These are phyloP conservation scores for Hygrophila difformis DNA, from an alignment of 257 asterid genomes.

Conservation along the genomic window DNA sequence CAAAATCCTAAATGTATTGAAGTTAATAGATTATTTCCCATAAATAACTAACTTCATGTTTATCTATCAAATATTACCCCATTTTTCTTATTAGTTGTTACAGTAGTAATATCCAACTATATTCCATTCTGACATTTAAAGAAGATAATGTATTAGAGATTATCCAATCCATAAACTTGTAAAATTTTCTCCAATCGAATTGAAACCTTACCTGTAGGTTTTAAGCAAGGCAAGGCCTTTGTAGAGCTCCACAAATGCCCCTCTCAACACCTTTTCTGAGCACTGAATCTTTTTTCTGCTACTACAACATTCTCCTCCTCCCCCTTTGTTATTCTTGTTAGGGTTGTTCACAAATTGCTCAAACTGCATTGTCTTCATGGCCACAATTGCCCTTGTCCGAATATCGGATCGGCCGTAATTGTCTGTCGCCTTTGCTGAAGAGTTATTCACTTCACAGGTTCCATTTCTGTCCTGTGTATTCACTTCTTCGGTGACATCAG, in stretches of 20 bases:
- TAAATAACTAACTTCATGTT: no score
- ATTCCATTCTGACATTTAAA: no score
- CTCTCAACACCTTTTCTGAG: slow-evolving; percentile 90
- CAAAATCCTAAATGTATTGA: no score
- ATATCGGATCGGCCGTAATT: no score
- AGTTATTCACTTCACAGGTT: slow-evolving; percentile 35
- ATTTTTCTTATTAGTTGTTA: no score
- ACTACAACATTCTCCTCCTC: slow-evolving; percentile 45
- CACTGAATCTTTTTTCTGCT: slow-evolving; percentile 66
- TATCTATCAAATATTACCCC: no score
- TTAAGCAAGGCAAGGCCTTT: slow-evolving; percentile 79
- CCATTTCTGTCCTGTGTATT: slow-evolving; percentile 67
- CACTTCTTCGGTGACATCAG: slow-evolving; percentile 36
- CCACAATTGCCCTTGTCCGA: slow-evolving; percentile 59
- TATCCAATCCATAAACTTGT: no score
- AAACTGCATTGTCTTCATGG: slow-evolving; percentile 74
- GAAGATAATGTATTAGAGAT: no score
- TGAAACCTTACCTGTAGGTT: slow-evolving; percentile 89
- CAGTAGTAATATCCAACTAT: no score
- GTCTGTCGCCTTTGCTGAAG: slow-evolving; percentile 41
- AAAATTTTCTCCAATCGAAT: no score
- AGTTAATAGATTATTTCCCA: no score
- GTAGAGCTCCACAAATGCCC: slow-evolving; percentile 87
- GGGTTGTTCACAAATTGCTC: slow-evolving; percentile 69
- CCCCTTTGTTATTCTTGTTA: slow-evolving; percentile 39